Evolutionary conservation across 2,329 filamentous ascomycete species (phyloP), one percentile per base, ranked within the genome.

Genomic region (Colletotrichum phormii): DNA sequence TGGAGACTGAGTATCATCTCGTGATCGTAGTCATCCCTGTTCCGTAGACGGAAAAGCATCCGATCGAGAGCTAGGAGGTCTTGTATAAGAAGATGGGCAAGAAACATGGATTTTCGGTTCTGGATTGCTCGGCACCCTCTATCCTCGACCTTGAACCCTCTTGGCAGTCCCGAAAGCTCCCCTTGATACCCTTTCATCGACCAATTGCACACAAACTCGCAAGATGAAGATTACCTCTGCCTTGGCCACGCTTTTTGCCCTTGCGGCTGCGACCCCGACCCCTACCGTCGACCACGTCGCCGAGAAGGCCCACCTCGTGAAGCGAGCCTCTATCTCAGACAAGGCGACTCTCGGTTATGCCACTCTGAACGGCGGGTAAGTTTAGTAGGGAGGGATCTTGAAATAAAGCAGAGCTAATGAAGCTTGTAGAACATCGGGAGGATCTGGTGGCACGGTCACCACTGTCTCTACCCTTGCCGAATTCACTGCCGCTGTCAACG

Each of bases 381-480:
- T 35, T 5, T 6, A 1, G 7, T 5, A 5, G 18, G 1, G 22
- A 42, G 8, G 13, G 5, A 5, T 3, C 2, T 1, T 15, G 12
- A 8, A 42, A 31, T 1, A 5, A 3, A 9, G 4, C 8, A n/a
- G 12, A 5, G 49, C 71, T 73, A 9, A 73, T 22, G 5, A 0
- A 18, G 1, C n/a, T 24, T 3, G 11, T 24, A 85, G 86, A 67
- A 87, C 86, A 4, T 87, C 82, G 5, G 86, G 86, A 67, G 86
- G 87, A 67, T 79, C 82, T 57, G 86, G 85, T 57, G 86, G 86
- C 67, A 81, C 85, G 4, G 86, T 85, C 22, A 85, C 83, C 51
- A 86, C 86, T 29, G 85, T 88, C 57, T 83, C 84, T 13, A 82
- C 83, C 22, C 85, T 86, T 62, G 81, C 82, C 42, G 81, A 82